Conservation (phyloP, 176 grass and related monocot genomes). For the Avena sativa region DNA sequence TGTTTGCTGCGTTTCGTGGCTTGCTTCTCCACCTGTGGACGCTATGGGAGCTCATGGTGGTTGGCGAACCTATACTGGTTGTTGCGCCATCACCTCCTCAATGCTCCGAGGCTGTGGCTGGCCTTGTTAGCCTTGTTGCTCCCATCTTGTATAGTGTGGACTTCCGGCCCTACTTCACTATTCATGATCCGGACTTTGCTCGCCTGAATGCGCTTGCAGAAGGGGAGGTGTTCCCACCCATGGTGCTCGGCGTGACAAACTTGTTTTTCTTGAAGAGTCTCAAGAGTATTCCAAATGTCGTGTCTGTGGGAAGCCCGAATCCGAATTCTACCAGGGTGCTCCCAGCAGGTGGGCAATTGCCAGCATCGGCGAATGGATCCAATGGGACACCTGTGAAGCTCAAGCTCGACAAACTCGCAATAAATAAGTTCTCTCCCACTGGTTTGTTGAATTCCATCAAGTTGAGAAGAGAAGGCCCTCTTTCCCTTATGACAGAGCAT, state of each 20-base stretch:
- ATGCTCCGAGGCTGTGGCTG: conserved; percentile 88
- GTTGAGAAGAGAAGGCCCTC: conserved; percentile 86
- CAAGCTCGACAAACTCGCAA: conserved; percentile 74
- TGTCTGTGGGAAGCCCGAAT: conserved; percentile 78
- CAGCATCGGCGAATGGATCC: conserved; percentile 34
- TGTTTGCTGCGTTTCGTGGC: conserved; percentile 81
- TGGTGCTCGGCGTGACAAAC: conserved; percentile 93
- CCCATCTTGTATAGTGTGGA: conserved; percentile 79
- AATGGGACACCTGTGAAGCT: conserved; percentile 60
- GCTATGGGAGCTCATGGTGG: conserved; percentile 92
- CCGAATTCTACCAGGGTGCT: conserved; percentile 73
- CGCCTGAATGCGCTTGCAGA: conserved; percentile 76
- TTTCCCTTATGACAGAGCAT: conserved; percentile 96
- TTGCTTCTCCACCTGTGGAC: conserved; percentile 92
- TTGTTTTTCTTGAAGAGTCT: conserved; percentile 95
- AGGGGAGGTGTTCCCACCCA: conserved; percentile 74
- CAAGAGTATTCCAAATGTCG: conserved; percentile 73
- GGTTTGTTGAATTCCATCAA: conserved; percentile 84
- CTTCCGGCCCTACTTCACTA: conserved; percentile 95
- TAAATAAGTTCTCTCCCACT: conserved; percentile 89
- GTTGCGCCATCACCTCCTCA: conserved; percentile 84
- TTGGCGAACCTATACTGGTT: conserved; percentile 75
- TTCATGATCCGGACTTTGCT: conserved; percentile 93
- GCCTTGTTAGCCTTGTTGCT: conserved; percentile 91
- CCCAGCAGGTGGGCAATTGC: conserved; percentile 44